Evolutionary conservation across 495 filamentous ascomycete species (phyloP).

Genomic region (Trichoderma asperelloides): DNA sequence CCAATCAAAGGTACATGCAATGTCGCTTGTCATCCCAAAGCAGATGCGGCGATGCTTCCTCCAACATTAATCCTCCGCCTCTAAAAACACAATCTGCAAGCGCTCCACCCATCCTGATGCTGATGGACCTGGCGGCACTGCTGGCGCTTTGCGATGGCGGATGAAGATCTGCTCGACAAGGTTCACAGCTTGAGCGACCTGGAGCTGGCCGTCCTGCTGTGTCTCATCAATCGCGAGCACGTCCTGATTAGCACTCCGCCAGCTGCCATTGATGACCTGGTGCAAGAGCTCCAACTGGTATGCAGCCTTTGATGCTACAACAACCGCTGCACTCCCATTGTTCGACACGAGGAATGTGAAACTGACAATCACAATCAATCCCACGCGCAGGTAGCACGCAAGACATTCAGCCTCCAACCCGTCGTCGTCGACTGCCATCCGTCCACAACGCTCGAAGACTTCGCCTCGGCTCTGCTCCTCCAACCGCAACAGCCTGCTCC

Average conservation of each 20-base stretch:
- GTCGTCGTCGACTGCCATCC: slow-evolving; percentile 62
- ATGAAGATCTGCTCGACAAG: slow-evolving; percentile 48
- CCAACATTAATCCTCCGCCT: neutral
- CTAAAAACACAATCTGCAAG: no score
- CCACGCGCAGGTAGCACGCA: slow-evolving; percentile 26
- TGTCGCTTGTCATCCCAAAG: no score
- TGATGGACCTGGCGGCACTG: neutral
- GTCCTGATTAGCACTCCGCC: slow-evolving; percentile 73
- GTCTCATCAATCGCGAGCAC: slow-evolving; percentile 69
- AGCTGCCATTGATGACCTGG: slow-evolving; percentile 51
- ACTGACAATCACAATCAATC: neutral
- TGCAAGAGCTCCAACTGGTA: slow-evolving; percentile 66
- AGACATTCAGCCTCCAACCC: slow-evolving; percentile 61
- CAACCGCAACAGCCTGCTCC: slow-evolving; percentile 19
- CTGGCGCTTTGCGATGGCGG: slow-evolving; percentile 44
- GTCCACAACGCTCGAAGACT: slow-evolving; percentile 69
- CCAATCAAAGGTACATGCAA: no score
- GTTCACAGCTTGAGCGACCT: slow-evolving; percentile 74
- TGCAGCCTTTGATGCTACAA: neutral
- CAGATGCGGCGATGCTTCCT: neutral
- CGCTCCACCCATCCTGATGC: neutral
- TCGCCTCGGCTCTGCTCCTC: slow-evolving; percentile 59
- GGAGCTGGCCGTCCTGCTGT: slow-evolving; percentile 78
- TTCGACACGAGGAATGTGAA: neutral
- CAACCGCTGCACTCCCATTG: neutral